phyloP scores from a whole-genome alignment of 192 early-diverging fungal species.

The Umbelopsis vinacea region DNA sequence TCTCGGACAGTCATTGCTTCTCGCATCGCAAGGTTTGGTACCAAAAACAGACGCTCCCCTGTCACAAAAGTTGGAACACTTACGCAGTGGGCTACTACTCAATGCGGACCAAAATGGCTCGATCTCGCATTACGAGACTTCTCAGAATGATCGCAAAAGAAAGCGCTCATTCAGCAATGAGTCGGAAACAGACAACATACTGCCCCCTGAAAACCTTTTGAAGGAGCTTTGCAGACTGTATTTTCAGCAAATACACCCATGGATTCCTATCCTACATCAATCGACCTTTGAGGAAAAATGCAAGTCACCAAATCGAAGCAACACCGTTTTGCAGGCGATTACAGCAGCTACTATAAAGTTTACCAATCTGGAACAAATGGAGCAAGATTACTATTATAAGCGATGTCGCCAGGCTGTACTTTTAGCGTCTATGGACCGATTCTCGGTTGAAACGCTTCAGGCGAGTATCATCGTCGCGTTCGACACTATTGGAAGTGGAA shows the following conservation, averaged over 20 bases:
- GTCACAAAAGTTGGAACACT: background rate
- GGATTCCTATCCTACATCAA: constrained; percentile 22
- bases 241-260: constrained; percentile 16
- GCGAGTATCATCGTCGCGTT: constrained; percentile 15
- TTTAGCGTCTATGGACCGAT: constrained; percentile 8
- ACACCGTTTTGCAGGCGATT: constrained; percentile 1
- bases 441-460: constrained; percentile 22
- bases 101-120: background rate
- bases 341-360: constrained; percentile 20
- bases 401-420: constrained; percentile 14
- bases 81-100: background rate
- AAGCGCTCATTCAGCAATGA: constrained; percentile 15
- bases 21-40: constrained; percentile 9
- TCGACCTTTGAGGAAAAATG: background rate
- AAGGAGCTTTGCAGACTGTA: background rate
- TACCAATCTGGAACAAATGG: background rate
- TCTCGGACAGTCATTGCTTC: constrained; percentile 15
- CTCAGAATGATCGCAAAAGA: constrained; percentile 3
- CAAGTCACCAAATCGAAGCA: background rate
- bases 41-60: background rate
- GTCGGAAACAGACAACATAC: background rate
- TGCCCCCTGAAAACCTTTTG: background rate
- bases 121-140: background rate
- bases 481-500: constrained; percentile 21
- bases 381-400: constrained; percentile 8